Base-by-base conservation (phyloP, 2,329 filamentous ascomycete species). In the Aspergillus thermomutatus region DNA sequence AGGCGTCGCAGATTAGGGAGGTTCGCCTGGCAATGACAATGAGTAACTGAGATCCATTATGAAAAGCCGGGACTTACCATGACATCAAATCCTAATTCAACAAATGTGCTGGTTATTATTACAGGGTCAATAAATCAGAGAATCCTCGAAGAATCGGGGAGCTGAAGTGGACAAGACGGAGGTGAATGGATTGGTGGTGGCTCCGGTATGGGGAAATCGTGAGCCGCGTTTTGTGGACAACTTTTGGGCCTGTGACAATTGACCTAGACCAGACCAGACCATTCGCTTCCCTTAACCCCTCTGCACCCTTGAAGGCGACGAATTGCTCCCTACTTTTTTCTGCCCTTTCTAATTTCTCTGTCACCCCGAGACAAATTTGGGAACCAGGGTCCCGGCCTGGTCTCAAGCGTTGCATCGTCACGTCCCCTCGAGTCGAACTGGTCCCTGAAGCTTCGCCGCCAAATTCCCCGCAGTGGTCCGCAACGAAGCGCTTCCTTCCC, bases 1-100 rank as follows among this genome's bases (percentile, higher is more conserved):
- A 99, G 87, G 14, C 94, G 89, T 51, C 94, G 87, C n/a, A 99
- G 83, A 71, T 99, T 97, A 37, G 94, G 94, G 52, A 97, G 85
- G 72, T 77, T 76, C 14, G 74, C 75, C 75, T 77, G 50, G 4
- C 48, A 27, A 54, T 27, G 40, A 52, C 4, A 14, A 5, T 40
- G n/a, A 46, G 19, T 46, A 23, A 46, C 2, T 25, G 43, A 17
- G 3, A 11, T 23, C 14, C 4, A 7, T 23, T 10, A 14, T 23
- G 43, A 46, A 21, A 25, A 26, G 21, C 40, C 23, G 7, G 40
- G 1, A 43, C 43, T 55, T 54, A 56, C 57, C 58, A 56, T 60
- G 53, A 52, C 10, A 17, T 7, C 14, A n/a, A 23, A 14, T 46
- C 14, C 14, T 3, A 37, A 7, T 14, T 37, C 31, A 37, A 37